Conservation (phyloP, 2,329 filamentous ascomycete genomes). For the Anthostomella pinea region DNA sequence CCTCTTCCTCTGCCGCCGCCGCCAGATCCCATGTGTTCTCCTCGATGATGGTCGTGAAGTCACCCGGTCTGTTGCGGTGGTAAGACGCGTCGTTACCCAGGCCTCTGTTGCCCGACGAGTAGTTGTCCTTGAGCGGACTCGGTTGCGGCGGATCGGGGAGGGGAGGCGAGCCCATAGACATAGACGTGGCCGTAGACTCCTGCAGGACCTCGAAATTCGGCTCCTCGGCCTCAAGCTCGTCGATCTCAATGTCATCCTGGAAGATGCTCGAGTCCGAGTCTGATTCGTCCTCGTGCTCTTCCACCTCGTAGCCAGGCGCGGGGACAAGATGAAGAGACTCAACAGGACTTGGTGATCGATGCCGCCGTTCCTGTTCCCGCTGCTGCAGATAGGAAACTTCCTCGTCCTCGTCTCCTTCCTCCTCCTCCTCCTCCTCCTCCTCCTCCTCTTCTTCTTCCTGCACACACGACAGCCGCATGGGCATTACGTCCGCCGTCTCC, state of each 20-base stretch:
- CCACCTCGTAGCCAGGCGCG: constrained; percentile 31
- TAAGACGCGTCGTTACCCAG: constrained; percentile 25
- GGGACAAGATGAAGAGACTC: constrained; percentile 42
- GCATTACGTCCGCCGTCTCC: constrained; percentile 40
- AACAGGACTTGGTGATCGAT: constrained; percentile 36
- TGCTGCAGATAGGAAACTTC: constrained; percentile 20
- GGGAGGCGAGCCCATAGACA: constrained; percentile 40
- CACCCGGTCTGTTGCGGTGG: constrained; percentile 36
- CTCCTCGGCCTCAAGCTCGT: constrained; percentile 30
- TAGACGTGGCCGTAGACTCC: constrained; percentile 27
- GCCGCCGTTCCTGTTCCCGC: constrained; percentile 68
- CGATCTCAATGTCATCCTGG: constrained; percentile 44
- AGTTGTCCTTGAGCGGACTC: constrained; percentile 51
- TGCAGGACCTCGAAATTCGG: constrained; percentile 33
- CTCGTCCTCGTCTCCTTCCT: constrained; percentile 41
- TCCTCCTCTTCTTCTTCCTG: constrained; percentile 48
- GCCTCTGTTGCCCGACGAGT: constrained; percentile 48
- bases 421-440: constrained; percentile 37
- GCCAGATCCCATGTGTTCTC: constrained; percentile 46
- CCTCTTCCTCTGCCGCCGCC: constrained; percentile 28
- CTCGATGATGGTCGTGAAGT: constrained; percentile 46
- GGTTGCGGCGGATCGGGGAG: constrained; percentile 46
- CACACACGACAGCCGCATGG: constrained; percentile 37
- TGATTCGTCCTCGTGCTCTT: constrained; percentile 29
- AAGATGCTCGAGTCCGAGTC: constrained; percentile 41